These are phyloP conservation scores for Fallopia convolvulus DNA, from an alignment of 148 eudicot genomes.

Conservation along the genomic window DNA sequence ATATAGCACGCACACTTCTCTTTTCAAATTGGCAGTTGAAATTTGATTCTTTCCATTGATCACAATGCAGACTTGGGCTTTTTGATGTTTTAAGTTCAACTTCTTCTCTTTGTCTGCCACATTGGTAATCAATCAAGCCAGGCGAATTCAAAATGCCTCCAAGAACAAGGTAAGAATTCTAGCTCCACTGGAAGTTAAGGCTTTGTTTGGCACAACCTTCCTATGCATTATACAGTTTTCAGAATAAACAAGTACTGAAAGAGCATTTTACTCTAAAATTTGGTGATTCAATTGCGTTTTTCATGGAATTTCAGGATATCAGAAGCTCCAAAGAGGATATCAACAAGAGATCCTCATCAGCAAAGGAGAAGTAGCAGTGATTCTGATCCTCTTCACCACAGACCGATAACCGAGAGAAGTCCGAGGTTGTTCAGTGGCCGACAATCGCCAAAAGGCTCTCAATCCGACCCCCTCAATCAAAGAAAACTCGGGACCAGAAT, in stretches of 20 bases:
- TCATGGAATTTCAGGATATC: conserved; percentile 34
- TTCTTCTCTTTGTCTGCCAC: neutral
- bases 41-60: neutral
- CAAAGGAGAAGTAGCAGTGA: conserved; percentile 55
- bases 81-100: neutral
- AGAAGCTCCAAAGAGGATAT: conserved; percentile 64
- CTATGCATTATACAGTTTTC: neutral
- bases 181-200: neutral
- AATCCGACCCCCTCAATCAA: conserved; percentile 47
- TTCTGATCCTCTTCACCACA: conserved; percentile 56
- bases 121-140: neutral
- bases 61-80: neutral
- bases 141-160: conserved; percentile 6
- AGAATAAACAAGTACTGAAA: neutral
- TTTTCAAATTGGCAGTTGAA: neutral
- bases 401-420: conserved; percentile 42
- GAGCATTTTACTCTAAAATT: neutral
- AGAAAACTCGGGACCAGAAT: conserved; percentile 78
- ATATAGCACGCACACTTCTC: neutral
- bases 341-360: conserved; percentile 45
- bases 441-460: conserved; percentile 49
- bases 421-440: conserved; percentile 40
- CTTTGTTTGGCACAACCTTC: too few species aligned
- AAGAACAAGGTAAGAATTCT: conserved; percentile 7
- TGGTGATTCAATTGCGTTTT: neutral